Conservation (phyloP, 1,284 basidiomycete species). For the Sanghuangporus baumii region DNA sequence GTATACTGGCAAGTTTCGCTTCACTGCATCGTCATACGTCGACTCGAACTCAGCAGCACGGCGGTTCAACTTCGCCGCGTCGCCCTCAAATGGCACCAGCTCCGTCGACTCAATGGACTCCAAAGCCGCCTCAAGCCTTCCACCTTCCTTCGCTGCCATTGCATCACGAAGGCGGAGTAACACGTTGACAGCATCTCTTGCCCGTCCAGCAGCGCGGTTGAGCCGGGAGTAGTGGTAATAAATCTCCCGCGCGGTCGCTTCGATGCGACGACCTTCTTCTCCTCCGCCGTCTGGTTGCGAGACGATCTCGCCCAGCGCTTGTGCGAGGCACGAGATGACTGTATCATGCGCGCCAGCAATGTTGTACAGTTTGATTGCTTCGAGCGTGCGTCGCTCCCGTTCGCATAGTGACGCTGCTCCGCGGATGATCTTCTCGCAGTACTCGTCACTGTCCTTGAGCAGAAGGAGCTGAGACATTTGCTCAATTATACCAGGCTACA, state of each 20-base stretch:
- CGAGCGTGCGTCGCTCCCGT: conserved; percentile 77
- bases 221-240: conserved; percentile 83
- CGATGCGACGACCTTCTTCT: conserved; percentile 67
- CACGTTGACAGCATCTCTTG: conserved; percentile 73
- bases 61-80: conserved; percentile 81
- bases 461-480: conserved; percentile 75
- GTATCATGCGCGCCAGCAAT: conserved; percentile 88
- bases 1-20: conserved; percentile 86
- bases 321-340: conserved; percentile 85
- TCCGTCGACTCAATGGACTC: conserved; percentile 87
- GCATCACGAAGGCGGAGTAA: conserved; percentile 82
- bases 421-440: conserved; percentile 79
- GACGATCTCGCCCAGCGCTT: conserved; percentile 84
- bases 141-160: conserved; percentile 69
- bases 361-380: conserved; percentile 95
- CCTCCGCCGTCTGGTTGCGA: conserved; percentile 61
- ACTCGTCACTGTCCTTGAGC: conserved; percentile 66
- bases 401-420: conserved; percentile 74
- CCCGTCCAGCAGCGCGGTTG: conserved; percentile 68
- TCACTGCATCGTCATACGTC: conserved; percentile 79
- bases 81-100: conserved; percentile 81
- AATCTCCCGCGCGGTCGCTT: conserved; percentile 78
- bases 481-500: conserved; percentile 82
- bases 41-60: conserved; percentile 85
- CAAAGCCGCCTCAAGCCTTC: conserved; percentile 73